A percentile compares a stretch with the other conserved stretches of the same genome.
phyloP scores from a whole-genome alignment of 1,139 yeast species.

The Yarrowia galli region DNA sequence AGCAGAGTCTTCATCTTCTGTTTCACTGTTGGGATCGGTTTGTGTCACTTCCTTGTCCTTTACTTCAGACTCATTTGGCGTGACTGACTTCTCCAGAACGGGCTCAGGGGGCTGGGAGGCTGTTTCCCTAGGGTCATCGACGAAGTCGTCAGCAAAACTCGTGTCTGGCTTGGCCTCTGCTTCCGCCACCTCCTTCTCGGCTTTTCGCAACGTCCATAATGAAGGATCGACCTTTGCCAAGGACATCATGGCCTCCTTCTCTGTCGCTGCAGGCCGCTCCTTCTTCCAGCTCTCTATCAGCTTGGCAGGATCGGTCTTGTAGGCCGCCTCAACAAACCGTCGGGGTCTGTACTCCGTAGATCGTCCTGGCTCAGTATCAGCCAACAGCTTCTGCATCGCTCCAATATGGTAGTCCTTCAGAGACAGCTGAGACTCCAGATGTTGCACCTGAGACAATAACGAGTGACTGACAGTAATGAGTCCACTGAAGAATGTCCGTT shows the following conservation, averaged over 20 bases:
- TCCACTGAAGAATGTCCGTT: slow-evolving; percentile 38
- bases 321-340: slow-evolving; percentile 35
- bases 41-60: background rate
- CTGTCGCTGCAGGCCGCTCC: slow-evolving; percentile 3
- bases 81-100: background rate
- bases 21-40: background rate
- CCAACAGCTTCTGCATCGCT: slow-evolving; percentile 40
- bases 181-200: background rate
- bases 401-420: slow-evolving; percentile 43
- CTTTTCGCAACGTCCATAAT: slow-evolving; percentile 2
- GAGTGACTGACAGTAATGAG: slow-evolving; percentile 37
- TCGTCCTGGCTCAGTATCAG: slow-evolving; percentile 27
- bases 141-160: slow-evolving; percentile 21
- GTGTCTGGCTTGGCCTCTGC: background rate
- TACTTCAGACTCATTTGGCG: background rate
- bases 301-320: slow-evolving; percentile 16
- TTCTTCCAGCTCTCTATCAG: slow-evolving; percentile 8
- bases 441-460: slow-evolving; percentile 27
- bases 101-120: background rate
- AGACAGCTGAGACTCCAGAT: slow-evolving; percentile 39
- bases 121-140: background rate
- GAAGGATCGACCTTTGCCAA: slow-evolving; percentile 5
- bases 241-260: slow-evolving; percentile 17
- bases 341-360: slow-evolving; percentile 38
- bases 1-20: slow-evolving; percentile 5